Percentiles rank a stretch among this genome's conserved stretches.
phyloP scores from a whole-genome alignment of 257 asterid species.

The Nyctanthes arbortristis region DNA sequence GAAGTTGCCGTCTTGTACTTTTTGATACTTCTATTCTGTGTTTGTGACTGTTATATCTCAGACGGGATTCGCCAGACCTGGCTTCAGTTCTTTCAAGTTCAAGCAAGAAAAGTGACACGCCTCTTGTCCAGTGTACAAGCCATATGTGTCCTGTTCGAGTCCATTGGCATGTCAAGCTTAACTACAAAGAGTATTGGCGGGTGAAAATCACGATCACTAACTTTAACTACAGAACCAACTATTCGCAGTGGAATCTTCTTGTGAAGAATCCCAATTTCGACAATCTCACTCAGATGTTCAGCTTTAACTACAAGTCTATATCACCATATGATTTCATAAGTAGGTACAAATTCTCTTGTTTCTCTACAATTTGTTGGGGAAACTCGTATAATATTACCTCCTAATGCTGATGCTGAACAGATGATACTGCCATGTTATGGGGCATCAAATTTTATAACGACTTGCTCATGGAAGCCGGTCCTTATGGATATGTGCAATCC shows the following conservation, averaged over 20 bases:
- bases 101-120: conserved; percentile 20
- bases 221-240: conserved; percentile 46
- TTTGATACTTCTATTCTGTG: not conserved
- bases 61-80: conserved; percentile 30
- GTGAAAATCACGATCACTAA: no score
- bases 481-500: conserved; percentile 50
- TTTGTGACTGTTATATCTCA: conserved; percentile 24
- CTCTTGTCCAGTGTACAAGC: no score
- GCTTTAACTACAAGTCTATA: conserved; percentile 42
- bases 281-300: conserved; percentile 40
- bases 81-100: conserved; percentile 28
- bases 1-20: not conserved
- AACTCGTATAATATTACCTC: no score
- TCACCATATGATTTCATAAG: conserved; percentile 35
- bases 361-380: no score
- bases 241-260: conserved; percentile 45
- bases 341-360: conserved; percentile 23
- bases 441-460: conserved; percentile 46
- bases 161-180: conserved; percentile 52
- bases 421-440: no score
- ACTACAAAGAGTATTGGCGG: conserved; percentile 48
- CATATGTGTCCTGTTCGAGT: conserved; percentile 53
- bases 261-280: conserved; percentile 47
- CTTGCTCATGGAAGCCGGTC: conserved; percentile 40
- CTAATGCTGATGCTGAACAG: conserved; percentile 36